Conservation (phyloP, 2,329 filamentous ascomycete species). For the Apiospora rasikravindrae region DNA sequence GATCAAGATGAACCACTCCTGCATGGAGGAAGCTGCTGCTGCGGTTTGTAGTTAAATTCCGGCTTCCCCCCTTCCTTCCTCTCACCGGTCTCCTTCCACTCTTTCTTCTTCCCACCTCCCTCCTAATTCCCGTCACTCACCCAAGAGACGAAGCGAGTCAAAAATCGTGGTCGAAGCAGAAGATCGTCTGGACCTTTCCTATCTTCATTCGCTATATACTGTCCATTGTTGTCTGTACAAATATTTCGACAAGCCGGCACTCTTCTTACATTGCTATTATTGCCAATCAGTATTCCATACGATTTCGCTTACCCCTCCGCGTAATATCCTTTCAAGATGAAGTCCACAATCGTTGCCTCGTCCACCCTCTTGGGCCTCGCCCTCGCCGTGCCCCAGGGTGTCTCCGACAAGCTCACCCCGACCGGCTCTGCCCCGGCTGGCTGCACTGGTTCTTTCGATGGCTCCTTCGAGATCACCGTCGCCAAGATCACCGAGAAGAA, state of each 20-base stretch:
- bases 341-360: slow-evolving; percentile 33
- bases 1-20: not conserved
- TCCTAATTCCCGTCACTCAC: slow-evolving; percentile 25
- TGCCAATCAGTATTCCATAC: not conserved
- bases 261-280: not conserved
- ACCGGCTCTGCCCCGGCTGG: slow-evolving; percentile 50
- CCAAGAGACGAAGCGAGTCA: slow-evolving; percentile 17
- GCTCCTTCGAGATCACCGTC: slow-evolving; percentile 59
- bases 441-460: slow-evolving; percentile 52
- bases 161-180: slow-evolving; percentile 9
- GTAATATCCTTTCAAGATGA: slow-evolving; percentile 33
- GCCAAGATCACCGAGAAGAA: slow-evolving; percentile 44
- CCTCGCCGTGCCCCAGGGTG: slow-evolving; percentile 45
- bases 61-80: slow-evolving; percentile 20
- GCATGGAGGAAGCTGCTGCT: not conserved
- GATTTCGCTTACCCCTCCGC: slow-evolving; percentile 15
- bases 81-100: slow-evolving; percentile 11
- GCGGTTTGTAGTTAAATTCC: not conserved
- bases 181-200: slow-evolving; percentile 15
- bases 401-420: slow-evolving; percentile 52
- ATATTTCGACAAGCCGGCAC: slow-evolving; percentile 14
- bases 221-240: slow-evolving; percentile 19
- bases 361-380: slow-evolving; percentile 45
- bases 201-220: slow-evolving; percentile 14
- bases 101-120: slow-evolving; percentile 25